Percentiles rank a stretch among this genome's conserved stretches.
Evolutionary conservation across 495 filamentous ascomycete species (phyloP).

Genomic region (Podospora sp.): DNA sequence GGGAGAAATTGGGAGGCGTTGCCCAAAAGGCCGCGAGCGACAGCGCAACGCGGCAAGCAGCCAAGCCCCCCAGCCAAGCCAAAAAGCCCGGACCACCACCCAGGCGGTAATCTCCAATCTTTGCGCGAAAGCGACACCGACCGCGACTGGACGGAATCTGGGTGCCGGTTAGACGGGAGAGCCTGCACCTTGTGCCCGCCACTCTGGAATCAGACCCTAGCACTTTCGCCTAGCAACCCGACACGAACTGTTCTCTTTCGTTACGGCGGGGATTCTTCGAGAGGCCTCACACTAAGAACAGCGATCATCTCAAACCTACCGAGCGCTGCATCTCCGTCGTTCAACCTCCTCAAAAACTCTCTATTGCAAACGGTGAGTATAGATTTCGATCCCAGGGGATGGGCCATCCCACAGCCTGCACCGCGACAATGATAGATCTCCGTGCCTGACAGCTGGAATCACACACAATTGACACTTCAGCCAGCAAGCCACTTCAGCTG

Average conservation of each 20-base stretch:
- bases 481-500: conserved; percentile 11
- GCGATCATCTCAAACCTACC: conserved; percentile 3
- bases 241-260: not conserved
- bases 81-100: conserved; percentile 16
- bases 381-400: not conserved
- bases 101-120: conserved; percentile 16
- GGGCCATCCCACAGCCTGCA: not conserved
- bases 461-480: not conserved
- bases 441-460: not conserved
- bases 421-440: conserved; percentile 10
- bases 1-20: conserved; percentile 20
- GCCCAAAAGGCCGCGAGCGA: conserved; percentile 7
- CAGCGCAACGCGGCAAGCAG: conserved; percentile 11
- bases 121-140: conserved; percentile 1
- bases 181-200: conserved; percentile 14
- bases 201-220: conserved; percentile 11
- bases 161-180: conserved; percentile 12
- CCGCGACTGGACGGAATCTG: conserved; percentile 8
- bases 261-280: not conserved
- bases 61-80: conserved; percentile 12
- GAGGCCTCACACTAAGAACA: not conserved
- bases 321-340: not conserved
- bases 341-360: not conserved
- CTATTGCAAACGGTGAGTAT: not conserved
- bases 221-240: not conserved